Percentiles rank a stretch among this genome's conserved stretches.
Evolutionary conservation across 1,284 basidiomycete genomes (phyloP).

Genomic region (Marasmius sp.): DNA sequence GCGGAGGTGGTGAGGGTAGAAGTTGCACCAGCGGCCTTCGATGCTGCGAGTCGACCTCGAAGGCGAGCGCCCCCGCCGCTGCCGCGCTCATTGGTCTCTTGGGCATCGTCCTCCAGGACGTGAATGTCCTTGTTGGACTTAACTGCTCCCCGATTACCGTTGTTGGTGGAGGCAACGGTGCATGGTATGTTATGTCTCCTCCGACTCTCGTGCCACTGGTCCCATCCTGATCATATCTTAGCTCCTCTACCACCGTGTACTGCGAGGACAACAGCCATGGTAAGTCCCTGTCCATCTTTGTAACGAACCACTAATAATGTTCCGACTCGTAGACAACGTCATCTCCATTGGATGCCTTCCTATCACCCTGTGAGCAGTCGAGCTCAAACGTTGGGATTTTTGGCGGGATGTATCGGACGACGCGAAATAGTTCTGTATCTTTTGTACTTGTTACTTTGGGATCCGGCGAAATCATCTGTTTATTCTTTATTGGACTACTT

Average conservation of each 20-base stretch:
- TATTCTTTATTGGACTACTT: too few relatives aligned
- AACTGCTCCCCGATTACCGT: slow-evolving; percentile 7
- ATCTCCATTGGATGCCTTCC: background rate
- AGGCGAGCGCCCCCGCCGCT: background rate
- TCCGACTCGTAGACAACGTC: background rate
- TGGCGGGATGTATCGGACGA: too few relatives aligned
- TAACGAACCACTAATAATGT: background rate
- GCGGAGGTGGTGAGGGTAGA: background rate
- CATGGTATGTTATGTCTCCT: background rate
- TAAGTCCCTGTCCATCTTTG: background rate
- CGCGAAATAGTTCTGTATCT: too few relatives aligned
- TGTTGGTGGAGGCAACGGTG: slow-evolving; percentile 2
- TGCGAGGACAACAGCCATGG: slow-evolving; percentile 7
- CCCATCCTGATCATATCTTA: background rate
- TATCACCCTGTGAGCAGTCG: background rate
- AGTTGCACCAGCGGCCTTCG: background rate
- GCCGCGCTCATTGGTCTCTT: slow-evolving; percentile 2
- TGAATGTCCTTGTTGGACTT: slow-evolving; percentile 6
- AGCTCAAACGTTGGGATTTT: too few relatives aligned
- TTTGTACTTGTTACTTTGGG: too few relatives aligned
- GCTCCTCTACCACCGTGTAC: slow-evolving; percentile 3
- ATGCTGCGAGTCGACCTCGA: slow-evolving; percentile 9
- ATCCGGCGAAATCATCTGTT: too few relatives aligned
- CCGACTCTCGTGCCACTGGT: too few relatives aligned
- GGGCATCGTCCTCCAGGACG: slow-evolving; percentile 11